Evolutionary conservation across 148 eudicot species (phyloP), one percentile per base, ranked within the genome.

Genomic region (Chenopodium album): DNA sequence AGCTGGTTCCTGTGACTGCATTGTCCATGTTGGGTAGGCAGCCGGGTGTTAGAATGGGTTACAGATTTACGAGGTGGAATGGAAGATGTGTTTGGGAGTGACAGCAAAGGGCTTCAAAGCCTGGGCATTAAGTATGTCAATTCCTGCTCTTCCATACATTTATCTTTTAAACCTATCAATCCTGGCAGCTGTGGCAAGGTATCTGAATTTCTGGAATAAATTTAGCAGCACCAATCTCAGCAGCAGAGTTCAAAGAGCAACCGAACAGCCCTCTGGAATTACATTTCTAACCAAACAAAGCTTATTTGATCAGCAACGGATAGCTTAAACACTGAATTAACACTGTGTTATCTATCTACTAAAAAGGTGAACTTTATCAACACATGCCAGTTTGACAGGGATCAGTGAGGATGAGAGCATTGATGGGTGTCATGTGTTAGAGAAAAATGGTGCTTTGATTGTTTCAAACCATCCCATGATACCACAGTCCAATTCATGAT

Each of bases 81-180:
- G 10, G 87, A 56, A 70, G 86, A 75, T 31, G 83, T 46, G 84
- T 88, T 88, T 89, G 78, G 90, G 48, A 37, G 89, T 69, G 28
- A 95, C 92, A 3, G 94, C 82, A 72, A 95, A 95, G 17, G 99
- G 99, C 84, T 95, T 97, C 73, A 85, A 85, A 10, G 98, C 72
- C 84, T 95, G 90, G 22, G 97, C 98, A 87, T 95, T 93, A 78
- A 95, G 93, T 79, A 94, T 92, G 72, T 95, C 97, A 62, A 95
- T 94, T 46, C 98, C 98, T 64, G 90, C 76, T 86, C 97, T 89
- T 69, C 98, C 98, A 71, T 93, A 95, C 98, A 95, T 95, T 69
- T 70, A 70, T 37, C 8, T 32, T 31, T 41, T 31, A 59, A 17
- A 8, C 26, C 69, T 32, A n/a, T 32, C 2, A 29, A 65, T 65